Conservation (phyloP, 176 grass and related monocot genomes). For the Zizania latifolia region DNA sequence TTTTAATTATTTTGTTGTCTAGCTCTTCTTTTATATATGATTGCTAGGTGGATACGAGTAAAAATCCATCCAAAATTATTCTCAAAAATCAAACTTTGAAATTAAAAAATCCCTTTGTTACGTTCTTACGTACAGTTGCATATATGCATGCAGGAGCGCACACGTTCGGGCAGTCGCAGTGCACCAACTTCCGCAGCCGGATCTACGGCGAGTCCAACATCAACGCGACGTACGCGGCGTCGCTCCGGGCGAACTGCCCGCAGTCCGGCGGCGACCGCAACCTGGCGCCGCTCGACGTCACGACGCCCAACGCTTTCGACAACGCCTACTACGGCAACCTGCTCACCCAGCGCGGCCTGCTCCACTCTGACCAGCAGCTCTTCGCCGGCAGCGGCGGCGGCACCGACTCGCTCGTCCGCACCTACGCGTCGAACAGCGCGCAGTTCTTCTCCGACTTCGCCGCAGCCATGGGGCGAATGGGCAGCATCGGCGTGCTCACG, state of each 20-base stretch:
- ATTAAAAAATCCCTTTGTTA: too few relatives aligned
- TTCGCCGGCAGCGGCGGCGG: slow-evolving; percentile 39
- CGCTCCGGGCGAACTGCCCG: slow-evolving; percentile 38
- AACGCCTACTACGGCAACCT: slow-evolving; percentile 42
- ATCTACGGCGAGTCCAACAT: slow-evolving; percentile 60
- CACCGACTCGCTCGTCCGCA: slow-evolving; percentile 42
- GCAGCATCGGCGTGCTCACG: slow-evolving; percentile 51
- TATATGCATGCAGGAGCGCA: slow-evolving; percentile 42
- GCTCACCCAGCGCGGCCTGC: slow-evolving; percentile 27
- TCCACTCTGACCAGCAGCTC: slow-evolving; percentile 71
- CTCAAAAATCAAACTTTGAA: too few relatives aligned
- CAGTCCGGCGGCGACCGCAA: slow-evolving; percentile 28
- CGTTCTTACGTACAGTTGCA: too few relatives aligned
- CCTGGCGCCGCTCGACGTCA: slow-evolving; percentile 40
- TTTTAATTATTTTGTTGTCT: too few relatives aligned
- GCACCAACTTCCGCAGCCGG: slow-evolving; percentile 38
- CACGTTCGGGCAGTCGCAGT: slow-evolving; percentile 57
- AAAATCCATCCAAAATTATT: too few relatives aligned
- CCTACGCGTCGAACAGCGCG: slow-evolving; percentile 28
- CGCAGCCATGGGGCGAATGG: slow-evolving; percentile 50
- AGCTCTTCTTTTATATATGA: too few relatives aligned
- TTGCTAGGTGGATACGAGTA: too few relatives aligned
- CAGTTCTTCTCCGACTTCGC: slow-evolving; percentile 48
- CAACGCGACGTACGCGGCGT: slow-evolving; percentile 36
- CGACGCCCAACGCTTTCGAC: slow-evolving; percentile 46